Conservation (phyloP, 2,329 filamentous ascomycete genomes). For the Aspergillus pseudoviridinutans region DNA sequence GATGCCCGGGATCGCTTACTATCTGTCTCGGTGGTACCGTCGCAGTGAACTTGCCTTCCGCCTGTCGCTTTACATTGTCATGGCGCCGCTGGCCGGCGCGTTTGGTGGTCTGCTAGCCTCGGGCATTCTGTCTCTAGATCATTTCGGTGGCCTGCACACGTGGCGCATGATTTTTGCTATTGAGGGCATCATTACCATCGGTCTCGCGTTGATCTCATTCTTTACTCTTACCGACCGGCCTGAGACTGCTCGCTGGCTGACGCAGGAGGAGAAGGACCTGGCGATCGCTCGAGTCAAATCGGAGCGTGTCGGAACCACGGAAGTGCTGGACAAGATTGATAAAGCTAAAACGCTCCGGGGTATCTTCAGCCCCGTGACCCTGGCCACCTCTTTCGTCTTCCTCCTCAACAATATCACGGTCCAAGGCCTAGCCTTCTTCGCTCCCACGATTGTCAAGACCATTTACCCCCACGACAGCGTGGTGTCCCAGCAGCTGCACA, state of each 20-base stretch:
- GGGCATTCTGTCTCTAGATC: conserved; percentile 59
- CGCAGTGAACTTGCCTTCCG: conserved; percentile 64
- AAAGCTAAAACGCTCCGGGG: conserved; percentile 56
- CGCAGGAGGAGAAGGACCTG: conserved; percentile 61
- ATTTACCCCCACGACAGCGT: conserved; percentile 60
- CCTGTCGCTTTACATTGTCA: conserved; percentile 65
- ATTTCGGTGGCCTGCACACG: conserved; percentile 52
- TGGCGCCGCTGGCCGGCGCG: conserved; percentile 65
- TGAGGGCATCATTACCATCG: conserved; percentile 63
- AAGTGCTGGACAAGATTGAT: conserved; percentile 62
- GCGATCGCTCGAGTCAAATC: conserved; percentile 65
- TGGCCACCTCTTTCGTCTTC: conserved; percentile 57
- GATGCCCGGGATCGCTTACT: conserved; percentile 71
- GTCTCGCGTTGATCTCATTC: conserved; percentile 58
- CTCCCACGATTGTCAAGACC: conserved; percentile 64
- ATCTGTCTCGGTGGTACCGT: conserved; percentile 69
- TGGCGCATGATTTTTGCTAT: conserved; percentile 72
- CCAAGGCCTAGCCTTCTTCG: conserved; percentile 66
- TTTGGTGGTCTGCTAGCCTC: conserved; percentile 65
- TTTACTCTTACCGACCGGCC: conserved; percentile 65
- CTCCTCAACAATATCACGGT: conserved; percentile 67
- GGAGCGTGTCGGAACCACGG: conserved; percentile 60
- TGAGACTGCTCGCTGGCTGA: conserved; percentile 64
- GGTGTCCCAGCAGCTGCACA: conserved; percentile 64
- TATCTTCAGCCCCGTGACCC: conserved; percentile 60